Percentiles rank a stretch among this genome's conserved stretches.
These are phyloP conservation scores for Boletus reticuloceps DNA, from an alignment of 768 basidiomycete genomes.

Conservation along the genomic window DNA sequence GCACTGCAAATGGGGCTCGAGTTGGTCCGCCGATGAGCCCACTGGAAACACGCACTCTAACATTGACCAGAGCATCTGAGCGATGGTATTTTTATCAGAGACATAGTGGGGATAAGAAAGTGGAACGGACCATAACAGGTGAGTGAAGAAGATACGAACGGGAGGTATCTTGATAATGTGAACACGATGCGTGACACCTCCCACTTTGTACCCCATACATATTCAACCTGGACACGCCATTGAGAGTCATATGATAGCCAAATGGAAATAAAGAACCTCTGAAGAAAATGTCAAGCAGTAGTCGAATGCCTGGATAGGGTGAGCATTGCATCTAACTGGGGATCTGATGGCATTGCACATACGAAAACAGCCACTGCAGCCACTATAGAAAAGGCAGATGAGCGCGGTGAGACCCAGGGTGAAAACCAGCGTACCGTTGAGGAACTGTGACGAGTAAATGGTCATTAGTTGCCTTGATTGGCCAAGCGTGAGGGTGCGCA, in stretches of 20 bases:
- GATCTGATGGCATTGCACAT: not conserved
- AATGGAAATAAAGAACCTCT: conserved; percentile 13
- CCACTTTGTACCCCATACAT: conserved; percentile 27
- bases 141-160: conserved; percentile 18
- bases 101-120: not conserved
- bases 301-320: conserved; percentile 12
- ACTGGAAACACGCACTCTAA: conserved; percentile 2
- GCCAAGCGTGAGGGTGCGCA: not conserved
- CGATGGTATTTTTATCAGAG: not conserved
- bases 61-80: conserved; percentile 7
- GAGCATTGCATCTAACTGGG: not conserved
- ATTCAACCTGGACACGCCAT: conserved; percentile 11
- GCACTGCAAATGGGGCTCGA: conserved; percentile 13
- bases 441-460: conserved; percentile 1
- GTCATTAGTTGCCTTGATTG: not conserved
- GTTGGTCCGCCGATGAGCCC: not conserved
- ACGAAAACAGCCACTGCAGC: conserved; percentile 20
- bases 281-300: conserved; percentile 23
- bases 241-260: not conserved
- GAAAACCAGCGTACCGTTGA: conserved; percentile 13
- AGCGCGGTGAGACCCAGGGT: not conserved
- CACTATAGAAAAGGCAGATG: conserved; percentile 4
- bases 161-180: conserved; percentile 27
- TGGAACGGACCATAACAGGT: conserved; percentile 17
- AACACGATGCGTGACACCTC: conserved; percentile 22